phyloP scores from a whole-genome alignment of 208 protist genomes.

The Leishmania major region DNA sequence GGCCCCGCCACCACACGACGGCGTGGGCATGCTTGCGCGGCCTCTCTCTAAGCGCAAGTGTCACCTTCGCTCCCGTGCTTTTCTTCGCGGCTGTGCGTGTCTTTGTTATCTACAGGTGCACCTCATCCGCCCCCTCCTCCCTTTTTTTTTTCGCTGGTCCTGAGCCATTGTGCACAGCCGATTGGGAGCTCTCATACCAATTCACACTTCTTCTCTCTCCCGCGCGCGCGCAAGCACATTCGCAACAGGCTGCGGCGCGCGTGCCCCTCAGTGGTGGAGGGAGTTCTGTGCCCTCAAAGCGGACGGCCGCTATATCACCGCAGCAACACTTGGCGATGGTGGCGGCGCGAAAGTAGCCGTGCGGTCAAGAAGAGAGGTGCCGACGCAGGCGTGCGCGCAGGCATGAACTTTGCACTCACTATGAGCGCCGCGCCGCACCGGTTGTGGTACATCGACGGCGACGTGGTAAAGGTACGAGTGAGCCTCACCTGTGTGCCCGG shows the following conservation, averaged over 20 bases:
- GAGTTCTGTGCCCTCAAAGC: not conserved
- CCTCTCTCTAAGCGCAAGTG: not conserved
- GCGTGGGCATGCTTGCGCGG: not conserved
- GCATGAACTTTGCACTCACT: constrained; percentile 20
- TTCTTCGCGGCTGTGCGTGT: not conserved
- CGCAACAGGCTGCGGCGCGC: not conserved
- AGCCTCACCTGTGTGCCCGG: constrained; percentile 43
- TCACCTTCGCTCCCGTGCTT: not conserved
- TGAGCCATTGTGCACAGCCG: not conserved
- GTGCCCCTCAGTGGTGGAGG: not conserved
- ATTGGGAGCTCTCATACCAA: not conserved
- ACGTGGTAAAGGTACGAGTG: constrained; percentile 49
- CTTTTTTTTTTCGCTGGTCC: not conserved
- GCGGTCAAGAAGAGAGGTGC: not conserved
- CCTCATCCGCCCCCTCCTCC: not conserved
- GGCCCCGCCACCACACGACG: not conserved
- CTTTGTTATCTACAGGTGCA: not conserved
- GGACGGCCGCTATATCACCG: not conserved
- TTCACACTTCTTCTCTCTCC: not conserved
- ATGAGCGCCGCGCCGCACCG: constrained; percentile 39
- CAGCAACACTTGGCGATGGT: not conserved
- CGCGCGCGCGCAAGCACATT: not conserved
- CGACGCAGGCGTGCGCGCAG: not conserved
- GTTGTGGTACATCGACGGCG: constrained; percentile 68
- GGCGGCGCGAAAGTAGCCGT: not conserved